A percentile compares a stretch with the other conserved stretches of the same genome.
phyloP scores from a whole-genome alignment of 139 green algal genomes.

The Volvox africanus region DNA sequence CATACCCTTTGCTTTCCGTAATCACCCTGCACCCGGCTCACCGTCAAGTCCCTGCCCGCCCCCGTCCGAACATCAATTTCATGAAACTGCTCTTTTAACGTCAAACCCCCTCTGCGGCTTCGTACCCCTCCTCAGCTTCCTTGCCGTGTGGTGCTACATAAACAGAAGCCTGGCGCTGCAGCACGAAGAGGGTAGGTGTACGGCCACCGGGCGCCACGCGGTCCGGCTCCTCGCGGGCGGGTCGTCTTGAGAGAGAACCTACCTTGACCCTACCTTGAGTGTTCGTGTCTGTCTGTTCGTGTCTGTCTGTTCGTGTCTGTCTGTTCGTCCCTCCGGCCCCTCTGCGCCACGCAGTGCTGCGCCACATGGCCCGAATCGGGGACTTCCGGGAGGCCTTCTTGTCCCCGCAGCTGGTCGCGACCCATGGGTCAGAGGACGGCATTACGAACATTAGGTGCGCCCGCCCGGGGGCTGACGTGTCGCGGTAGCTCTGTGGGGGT shows the following conservation, averaged over 20 bases:
- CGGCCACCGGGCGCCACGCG: no score
- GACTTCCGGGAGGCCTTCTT: conserved; percentile 78
- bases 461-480: no score
- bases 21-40: background rate
- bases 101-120: background rate
- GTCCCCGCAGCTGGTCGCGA: conserved; percentile 62
- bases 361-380: conserved; percentile 76
- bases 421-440: conserved; percentile 55
- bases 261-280: no score
- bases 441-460: conserved; percentile 61
- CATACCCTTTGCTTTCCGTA: background rate
- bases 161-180: conserved; percentile 63
- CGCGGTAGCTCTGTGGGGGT: no score
- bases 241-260: no score
- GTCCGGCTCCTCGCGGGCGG: no score
- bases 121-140: conserved; percentile 50
- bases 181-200: conserved; percentile 59
- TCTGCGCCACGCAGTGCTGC: conserved; percentile 60
- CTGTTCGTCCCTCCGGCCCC: no score
- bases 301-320: no score
- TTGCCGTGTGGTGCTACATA: conserved; percentile 74
- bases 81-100: no score
- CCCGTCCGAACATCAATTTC: no score
- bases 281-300: no score
- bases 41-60: no score